These are phyloP conservation scores for Fusarium palustre DNA, from an alignment of 2,329 filamentous ascomycete species.

Conservation along the genomic window DNA sequence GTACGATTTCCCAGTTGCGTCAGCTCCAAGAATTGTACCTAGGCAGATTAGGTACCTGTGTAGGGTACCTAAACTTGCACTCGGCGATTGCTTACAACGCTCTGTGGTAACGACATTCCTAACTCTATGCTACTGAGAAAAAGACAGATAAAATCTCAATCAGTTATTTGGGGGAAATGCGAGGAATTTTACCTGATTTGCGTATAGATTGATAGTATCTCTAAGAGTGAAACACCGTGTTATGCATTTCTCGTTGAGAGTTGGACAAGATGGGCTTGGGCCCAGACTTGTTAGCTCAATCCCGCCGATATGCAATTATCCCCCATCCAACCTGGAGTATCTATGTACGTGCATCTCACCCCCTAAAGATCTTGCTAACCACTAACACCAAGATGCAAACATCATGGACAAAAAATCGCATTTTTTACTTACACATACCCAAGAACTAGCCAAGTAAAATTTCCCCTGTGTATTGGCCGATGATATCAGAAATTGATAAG, in stretches of 20 bases:
- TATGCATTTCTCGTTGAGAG: neutral
- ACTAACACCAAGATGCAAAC: neutral
- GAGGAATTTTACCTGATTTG: neutral
- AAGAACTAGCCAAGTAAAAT: neutral
- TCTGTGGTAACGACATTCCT: neutral
- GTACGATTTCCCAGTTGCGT: accelerated
- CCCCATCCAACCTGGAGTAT: too few relatives aligned
- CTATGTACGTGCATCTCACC: neutral
- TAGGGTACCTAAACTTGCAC: neutral
- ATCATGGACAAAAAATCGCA: conserved; percentile 1
- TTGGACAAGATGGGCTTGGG: neutral
- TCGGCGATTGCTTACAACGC: neutral
- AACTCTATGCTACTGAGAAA: neutral
- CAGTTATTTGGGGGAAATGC: neutral
- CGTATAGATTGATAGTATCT: neutral
- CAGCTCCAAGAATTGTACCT: neutral
- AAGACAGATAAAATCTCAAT: neutral
- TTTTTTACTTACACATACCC: neutral
- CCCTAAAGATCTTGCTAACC: neutral
- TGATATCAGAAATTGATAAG: neutral
- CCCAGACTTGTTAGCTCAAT: neutral
- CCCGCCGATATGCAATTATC: neutral
- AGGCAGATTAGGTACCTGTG: too few relatives aligned
- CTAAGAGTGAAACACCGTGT: neutral
- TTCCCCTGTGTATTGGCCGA: accelerated